Base-by-base conservation (phyloP, 495 filamentous ascomycete genomes). In the Neurospora sublineolata region DNA sequence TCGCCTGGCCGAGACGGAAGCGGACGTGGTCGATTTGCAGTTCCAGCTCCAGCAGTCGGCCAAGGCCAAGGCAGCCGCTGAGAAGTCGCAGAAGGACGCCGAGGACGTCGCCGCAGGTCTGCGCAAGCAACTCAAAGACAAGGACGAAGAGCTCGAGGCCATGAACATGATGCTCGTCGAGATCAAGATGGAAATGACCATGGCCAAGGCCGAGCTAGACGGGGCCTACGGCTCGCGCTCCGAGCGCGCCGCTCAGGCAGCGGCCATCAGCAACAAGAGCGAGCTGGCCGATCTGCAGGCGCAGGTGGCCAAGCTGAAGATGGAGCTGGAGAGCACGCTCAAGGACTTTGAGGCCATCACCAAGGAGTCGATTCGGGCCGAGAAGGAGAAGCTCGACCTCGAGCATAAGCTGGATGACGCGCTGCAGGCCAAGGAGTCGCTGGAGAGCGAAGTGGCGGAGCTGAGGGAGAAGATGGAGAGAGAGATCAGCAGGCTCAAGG, bases 171-270 rank as follows among this genome's bases (percentile, higher is more conserved):
- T 95, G 80, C 85, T 97, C 71, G 91, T 94, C 67, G 89, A 93
- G 70, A 84, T 96, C 67, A 93, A 93, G 71, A 98, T 94, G 42
- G 95, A 98, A 77, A 84, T 97, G 71, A 94, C 94, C 67, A 88
- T 99, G 81, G 92, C 92, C 71, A 93, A 92, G 79, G 95, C 95
- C 6, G 95, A 99, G 83, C 90, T 98, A 40, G 95, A 99, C 77
- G 92, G 93, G 69, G 94, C 95, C 23, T 97, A 97, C 77, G 95
- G 93, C 37, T 88, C 88, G 11, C 84, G 92, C 70, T 87, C 89
- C 44, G 84, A 95, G 79, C 89, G 93, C 30, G 93, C 92, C 6
- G 91, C 91, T 0, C 90, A 93, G 77, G 89, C 87, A 18, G 89
- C 92, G 1, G 84, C 88, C 42, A 86, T 93, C 5, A 86, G 86